Conservation (phyloP, 192 early-diverging fungal species). For the Lunasporangiospora selenospora region DNA sequence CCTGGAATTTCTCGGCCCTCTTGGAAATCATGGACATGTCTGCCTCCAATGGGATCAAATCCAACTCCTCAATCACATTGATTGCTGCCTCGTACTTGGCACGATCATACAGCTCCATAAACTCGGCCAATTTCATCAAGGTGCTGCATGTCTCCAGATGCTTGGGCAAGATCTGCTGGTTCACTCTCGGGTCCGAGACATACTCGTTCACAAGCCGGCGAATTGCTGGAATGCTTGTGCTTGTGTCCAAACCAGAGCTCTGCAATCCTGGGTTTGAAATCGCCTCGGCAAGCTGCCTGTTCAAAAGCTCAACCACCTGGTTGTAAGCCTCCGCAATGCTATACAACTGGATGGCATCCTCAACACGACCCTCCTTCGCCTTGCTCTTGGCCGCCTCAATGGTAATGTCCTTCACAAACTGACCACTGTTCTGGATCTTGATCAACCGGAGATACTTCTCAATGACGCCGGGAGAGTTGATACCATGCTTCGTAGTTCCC, state of each 20-base stretch:
- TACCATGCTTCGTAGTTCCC: constrained; percentile 51
- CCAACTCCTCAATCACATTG: constrained; percentile 57
- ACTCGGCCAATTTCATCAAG: constrained; percentile 67
- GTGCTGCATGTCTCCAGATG: constrained; percentile 60
- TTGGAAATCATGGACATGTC: constrained; percentile 65
- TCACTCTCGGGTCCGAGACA: constrained; percentile 21
- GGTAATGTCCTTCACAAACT: constrained; percentile 72
- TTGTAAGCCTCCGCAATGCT: constrained; percentile 74
- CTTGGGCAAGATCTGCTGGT: constrained; percentile 26
- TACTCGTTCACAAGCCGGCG: constrained; percentile 24
- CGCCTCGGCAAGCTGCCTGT: constrained; percentile 72
- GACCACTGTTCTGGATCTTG: constrained; percentile 59
- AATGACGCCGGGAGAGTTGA: constrained; percentile 63
- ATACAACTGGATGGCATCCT: constrained; percentile 79
- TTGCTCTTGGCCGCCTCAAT: constrained; percentile 73
- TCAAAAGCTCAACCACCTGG: constrained; percentile 74
- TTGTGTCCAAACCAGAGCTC: constrained; percentile 9
- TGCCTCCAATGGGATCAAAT: constrained; percentile 67
- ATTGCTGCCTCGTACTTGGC: constrained; percentile 68
- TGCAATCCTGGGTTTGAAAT: constrained; percentile 43
- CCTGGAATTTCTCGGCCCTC: constrained; percentile 70
- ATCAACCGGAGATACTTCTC: constrained; percentile 75
- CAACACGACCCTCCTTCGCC: constrained; percentile 70
- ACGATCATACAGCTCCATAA: constrained; percentile 58
- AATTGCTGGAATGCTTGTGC: constrained; percentile 32